phyloP scores from a whole-genome alignment of 2,329 filamentous ascomycete genomes.

The Colletotrichum echinochloae region DNA sequence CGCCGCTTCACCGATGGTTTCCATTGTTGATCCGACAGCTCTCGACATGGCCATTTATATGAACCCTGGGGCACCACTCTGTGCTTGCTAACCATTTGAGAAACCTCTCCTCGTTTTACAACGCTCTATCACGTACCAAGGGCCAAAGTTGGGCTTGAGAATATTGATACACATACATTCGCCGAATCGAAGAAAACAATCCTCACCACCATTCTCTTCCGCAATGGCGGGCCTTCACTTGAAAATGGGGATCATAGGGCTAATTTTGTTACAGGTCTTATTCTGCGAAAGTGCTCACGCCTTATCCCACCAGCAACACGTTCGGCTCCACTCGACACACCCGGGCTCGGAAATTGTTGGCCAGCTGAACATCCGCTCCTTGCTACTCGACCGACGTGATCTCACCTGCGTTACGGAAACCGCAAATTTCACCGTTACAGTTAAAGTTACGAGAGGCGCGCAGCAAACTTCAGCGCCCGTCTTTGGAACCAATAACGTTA shows the following conservation, averaged over 20 bases:
- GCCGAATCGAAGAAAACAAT: constrained; percentile 23
- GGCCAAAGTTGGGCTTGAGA: constrained; percentile 3
- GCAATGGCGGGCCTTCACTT: constrained; percentile 31
- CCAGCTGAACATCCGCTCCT: constrained; percentile 17
- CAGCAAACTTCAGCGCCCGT: constrained; percentile 20
- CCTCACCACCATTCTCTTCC: constrained; percentile 13
- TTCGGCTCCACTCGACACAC: constrained; percentile 30
- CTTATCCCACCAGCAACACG: constrained; percentile 38
- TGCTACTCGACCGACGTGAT: constrained; percentile 31
- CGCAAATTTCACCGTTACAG: constrained; percentile 30
- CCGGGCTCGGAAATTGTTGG: constrained; percentile 38
- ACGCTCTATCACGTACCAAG: not conserved
- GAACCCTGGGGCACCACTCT: constrained; percentile 2
- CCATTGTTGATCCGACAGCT: constrained; percentile 16
- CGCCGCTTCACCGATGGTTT: constrained; percentile 7
- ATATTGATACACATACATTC: not conserved
- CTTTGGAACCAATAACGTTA: constrained; percentile 40
- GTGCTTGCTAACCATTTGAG: not conserved
- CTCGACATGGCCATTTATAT: constrained; percentile 19
- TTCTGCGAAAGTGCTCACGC: constrained; percentile 25
- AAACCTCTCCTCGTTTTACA: constrained; percentile 1
- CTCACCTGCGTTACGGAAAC: constrained; percentile 34
- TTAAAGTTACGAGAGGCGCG: constrained; percentile 24
- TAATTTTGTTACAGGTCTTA: constrained; percentile 40
- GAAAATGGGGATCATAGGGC: constrained; percentile 28